Base-by-base conservation (phyloP, 306 rosid genomes). In the Oemleria cerasiformis region DNA sequence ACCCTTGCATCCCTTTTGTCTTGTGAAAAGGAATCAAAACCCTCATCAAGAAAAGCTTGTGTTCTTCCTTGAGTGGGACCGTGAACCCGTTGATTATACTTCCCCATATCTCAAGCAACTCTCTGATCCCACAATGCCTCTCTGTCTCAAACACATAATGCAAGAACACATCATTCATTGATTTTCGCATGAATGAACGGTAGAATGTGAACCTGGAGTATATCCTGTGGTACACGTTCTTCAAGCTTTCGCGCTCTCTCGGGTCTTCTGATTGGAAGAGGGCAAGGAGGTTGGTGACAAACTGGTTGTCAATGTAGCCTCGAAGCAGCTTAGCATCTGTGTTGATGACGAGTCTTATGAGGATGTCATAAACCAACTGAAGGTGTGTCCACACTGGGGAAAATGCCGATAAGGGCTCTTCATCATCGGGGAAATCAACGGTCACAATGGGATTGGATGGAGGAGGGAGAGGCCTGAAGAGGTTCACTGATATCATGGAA, bases 41-140 rank as follows among this genome's bases (percentile, higher is more conserved):
- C 79, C 95, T 87, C 93, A 88, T 86, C 34, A 91, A 77, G 65
- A 91, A 94, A 82, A 87, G 49, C 80, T 85, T 89, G 85, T 91
- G 97, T 64, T 94, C 96, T 84, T 94, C 97, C 76, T 94, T 94
- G 7, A 91, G 77, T 3, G 96, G 98, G 73, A 94, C 90, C 3
- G 92, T 77, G 67, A 94, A 91, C 0, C 98, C 98, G 64, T 89
- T 87, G 38, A 89, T 86, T 51, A 93, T 87, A 73, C 89, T 87
- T 65, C 96, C 98, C 94, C 94, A 87, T 83, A 93, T 84, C 94
- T 93, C 96, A 65, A 93, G 94, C 88, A 93, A 79, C 42, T 93
- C 96, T 1, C 79, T 91, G 34, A 93, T 78, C 9, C 97, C 98
- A 44, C 84, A 67, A 62, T 86, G 92, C 80, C 76, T 84, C 59